Evolutionary conservation across 768 basidiomycete genomes (phyloP), one percentile per base, ranked within the genome.

Genomic region (Hypholoma fasciculare): DNA sequence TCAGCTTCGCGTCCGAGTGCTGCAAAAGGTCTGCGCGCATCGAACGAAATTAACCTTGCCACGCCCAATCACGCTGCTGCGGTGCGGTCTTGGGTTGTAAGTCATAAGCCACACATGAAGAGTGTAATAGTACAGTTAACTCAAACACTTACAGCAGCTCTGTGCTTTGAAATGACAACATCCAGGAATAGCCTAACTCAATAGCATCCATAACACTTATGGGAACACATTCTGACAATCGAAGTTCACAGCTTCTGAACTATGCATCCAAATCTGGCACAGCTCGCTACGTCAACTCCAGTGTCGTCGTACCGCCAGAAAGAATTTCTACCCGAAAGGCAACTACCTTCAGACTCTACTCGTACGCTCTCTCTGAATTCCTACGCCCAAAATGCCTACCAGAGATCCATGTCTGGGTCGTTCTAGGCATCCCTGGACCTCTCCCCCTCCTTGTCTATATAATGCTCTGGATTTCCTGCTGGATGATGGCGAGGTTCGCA

Each of bases 41-140:
- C 9, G 30, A 6, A 34, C 30, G 30, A 34, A 34, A 34, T 34
- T 26, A 13, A 42, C 49, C 39, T 62, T 62, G 49, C 54, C 44
- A 37, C 34, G 47, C 14, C 61, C 57, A 62, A 57, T 62, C 55
- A 59, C 49, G 30, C 14, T 50, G n/a, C 50, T 52, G 42, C 52
- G 50, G 50, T 56, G 42, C 23, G 44, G 16, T 19, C 23, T 13
- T 20, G 44, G 44, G 17, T 7, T 11, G 11, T 46, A 19, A 17
- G 23, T 46, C 44, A 46, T 23, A 17, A 46, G n/a, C 44, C 44
- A 3, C 7, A 5, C 44, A 19, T 19, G 17, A 19, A 46, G 23
- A 46, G 13, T 34, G 9, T 34, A 34, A 34, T 34, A 34, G 6
- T 34, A 34, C 30, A 34, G 30, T 9, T 34, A 34, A 7, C 30